Evolutionary conservation across 2,329 filamentous ascomycete genomes (phyloP), one percentile per base, ranked within the genome.

Genomic region (Colletotrichum filicis): DNA sequence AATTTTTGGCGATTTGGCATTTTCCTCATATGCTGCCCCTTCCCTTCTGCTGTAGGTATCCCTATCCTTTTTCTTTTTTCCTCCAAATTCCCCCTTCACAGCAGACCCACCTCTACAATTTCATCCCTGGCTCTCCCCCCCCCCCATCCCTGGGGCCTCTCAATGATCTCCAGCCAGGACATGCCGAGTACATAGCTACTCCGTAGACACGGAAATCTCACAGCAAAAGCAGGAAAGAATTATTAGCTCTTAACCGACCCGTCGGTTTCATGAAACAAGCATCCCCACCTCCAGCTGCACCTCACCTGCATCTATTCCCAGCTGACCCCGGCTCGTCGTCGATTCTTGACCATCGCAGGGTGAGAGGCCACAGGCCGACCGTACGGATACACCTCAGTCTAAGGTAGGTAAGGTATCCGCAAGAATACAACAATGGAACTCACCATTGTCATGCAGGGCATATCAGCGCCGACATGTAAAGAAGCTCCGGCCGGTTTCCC

Each of bases 251-350:
- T 46, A 32, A 37, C 63, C 62, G 42, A 56, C 56, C 22, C 46
- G 24, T 66, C 46, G 68, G 68, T 58, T 66, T 46, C 22, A 66
- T 66, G 42, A 55, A 60, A 66, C 68, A 60, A 59, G 52, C 42
- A 28, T 30, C 32, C 16, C 32, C 32, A 65, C 52, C n/a, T 24
- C 28, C 9, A 26, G 16, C 26, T 57, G 30, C 52, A 65, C 11
- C 42, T 49, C 42, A 49, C 42, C 42, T 49, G 42, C 42, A 26
- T 56, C 19, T 16, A 37, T 63, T 28, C 30, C 26, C 37, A 32
- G 46, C 60, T 26, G 26, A 28, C n/a, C 30, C 62, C 12, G n/a
- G 22, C 52, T 35, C 14, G 24, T 58, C 24, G 11, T 32, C 28
- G 24, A 22, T 58, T 56, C 53, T 12, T 8, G 19, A 19, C 6